Evolutionary conservation across 495 filamentous ascomycete species (phyloP).

Genomic region (Hypoxylon intermedium): DNA sequence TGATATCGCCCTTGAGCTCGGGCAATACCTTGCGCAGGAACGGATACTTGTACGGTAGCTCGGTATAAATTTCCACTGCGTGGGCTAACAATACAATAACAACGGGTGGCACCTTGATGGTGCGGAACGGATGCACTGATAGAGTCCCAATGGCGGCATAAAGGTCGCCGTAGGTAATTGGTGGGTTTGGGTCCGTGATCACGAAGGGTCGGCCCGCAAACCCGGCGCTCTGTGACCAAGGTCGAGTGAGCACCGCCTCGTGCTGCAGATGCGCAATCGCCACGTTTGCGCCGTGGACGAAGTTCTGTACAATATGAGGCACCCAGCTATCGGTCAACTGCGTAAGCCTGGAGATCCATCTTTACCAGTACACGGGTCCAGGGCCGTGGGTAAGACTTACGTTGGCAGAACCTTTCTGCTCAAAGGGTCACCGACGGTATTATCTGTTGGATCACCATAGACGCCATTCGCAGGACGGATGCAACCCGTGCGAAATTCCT

Average conservation of each 20-base stretch:
- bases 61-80: conserved; percentile 56
- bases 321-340: conserved; percentile 52
- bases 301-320: conserved; percentile 58
- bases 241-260: conserved; percentile 48
- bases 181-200: conserved; percentile 51
- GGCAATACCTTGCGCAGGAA: conserved; percentile 55
- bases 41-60: conserved; percentile 50
- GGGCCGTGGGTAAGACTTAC: conserved; percentile 44
- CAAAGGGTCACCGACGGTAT: conserved; percentile 54
- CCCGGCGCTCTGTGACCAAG: conserved; percentile 35
- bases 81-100: conserved; percentile 57
- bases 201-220: conserved; percentile 51
- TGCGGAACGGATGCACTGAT: conserved; percentile 42
- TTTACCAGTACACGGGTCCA: conserved; percentile 19
- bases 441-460: conserved; percentile 63
- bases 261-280: conserved; percentile 66
- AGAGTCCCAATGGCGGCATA: conserved; percentile 41
- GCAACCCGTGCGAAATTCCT: conserved; percentile 59
- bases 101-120: conserved; percentile 49
- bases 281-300: conserved; percentile 64
- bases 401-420: conserved; percentile 48
- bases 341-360: conserved; percentile 40
- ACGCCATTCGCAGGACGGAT: conserved; percentile 67
- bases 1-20: conserved; percentile 49
- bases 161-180: conserved; percentile 46